phyloP scores from a whole-genome alignment of 2,329 filamentous ascomycete genomes.

The Aspergillus sp. region DNA sequence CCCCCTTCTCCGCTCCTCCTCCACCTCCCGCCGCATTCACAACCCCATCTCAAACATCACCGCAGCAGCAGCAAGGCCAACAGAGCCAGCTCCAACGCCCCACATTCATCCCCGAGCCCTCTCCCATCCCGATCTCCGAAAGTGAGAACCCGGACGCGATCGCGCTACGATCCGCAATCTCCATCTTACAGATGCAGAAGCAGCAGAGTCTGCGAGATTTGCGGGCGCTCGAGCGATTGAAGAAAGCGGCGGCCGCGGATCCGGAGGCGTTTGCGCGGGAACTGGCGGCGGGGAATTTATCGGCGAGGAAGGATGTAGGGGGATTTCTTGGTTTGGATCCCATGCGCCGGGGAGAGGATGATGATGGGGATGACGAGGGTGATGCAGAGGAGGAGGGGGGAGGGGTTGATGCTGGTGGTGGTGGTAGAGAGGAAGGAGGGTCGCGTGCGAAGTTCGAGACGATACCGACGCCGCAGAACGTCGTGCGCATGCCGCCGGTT shows the following conservation, averaged over 20 bases:
- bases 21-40: slow-evolving; percentile 33
- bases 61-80: too few species aligned
- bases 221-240: slow-evolving; percentile 65
- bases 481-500: slow-evolving; percentile 82
- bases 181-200: slow-evolving; percentile 82
- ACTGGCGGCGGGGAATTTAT: slow-evolving; percentile 62
- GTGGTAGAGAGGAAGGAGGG: slow-evolving; percentile 12
- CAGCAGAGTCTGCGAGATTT: slow-evolving; percentile 76
- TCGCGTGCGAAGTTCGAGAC: slow-evolving; percentile 51
- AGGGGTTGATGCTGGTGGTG: slow-evolving; percentile 33
- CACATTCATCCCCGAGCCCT: slow-evolving; percentile 36
- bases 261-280: slow-evolving; percentile 72
- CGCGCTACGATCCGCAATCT: slow-evolving; percentile 80
- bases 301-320: slow-evolving; percentile 35
- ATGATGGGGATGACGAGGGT: slow-evolving; percentile 33
- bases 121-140: slow-evolving; percentile 47
- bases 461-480: slow-evolving; percentile 75
- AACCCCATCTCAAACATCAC: too few species aligned
- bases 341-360: slow-evolving; percentile 36
- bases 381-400: slow-evolving; percentile 33
- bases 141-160: slow-evolving; percentile 78
- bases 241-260: slow-evolving; percentile 67
- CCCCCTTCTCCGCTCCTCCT: slow-evolving; percentile 38
- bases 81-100: slow-evolving; percentile 1
- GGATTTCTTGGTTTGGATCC: slow-evolving; percentile 31